Base-by-base conservation (phyloP, 495 filamentous ascomycete genomes). In the Penicillium antarcticum region DNA sequence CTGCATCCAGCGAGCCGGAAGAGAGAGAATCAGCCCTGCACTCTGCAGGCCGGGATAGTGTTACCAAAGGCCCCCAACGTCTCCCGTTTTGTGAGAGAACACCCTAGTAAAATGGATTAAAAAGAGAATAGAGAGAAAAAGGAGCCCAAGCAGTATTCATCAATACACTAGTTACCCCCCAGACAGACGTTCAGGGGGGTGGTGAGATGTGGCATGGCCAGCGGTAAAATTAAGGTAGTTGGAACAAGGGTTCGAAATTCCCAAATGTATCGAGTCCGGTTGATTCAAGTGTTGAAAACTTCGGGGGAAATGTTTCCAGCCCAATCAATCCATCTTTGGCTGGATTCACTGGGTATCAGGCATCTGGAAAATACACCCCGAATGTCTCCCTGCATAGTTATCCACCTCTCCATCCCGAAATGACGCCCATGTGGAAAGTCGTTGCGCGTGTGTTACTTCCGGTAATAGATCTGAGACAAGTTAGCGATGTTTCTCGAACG, bases 381-480 rank as follows among this genome's bases (percentile, higher is more conserved):
- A 60, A 31, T 21, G 18, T 35, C 38, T 48, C 47, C 53, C 39
- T 58, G 58, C 58, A 55, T 55, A 50, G 32, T 16, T 37, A 49
- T 43, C 51, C 37, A 47, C 40, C 40, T 38, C 40, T 18, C 45
- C 45, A 54, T 46, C 54, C 45, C 48, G 48, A 62, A 53, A 63
- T 48, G 38, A 55, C 34, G 44, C 33, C 54, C 55, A 61, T 50
- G 51, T 58, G 55, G 55, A 14, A 48, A 52, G 50, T 48, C 19
- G 42, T 53, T 21, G 40, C 26, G 52, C 50, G 39, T 42, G 56
- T 61, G 51, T 60, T 59, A 66, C 60, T 66, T 66, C 44, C 65
- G 67, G 47, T 70, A 72, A 58, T 72, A 72, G 51, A 72, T 72
- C 69, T 72, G 40, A 57, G 53, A 57, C 53, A 58, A 31, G 12